Evolutionary conservation across 106 monocot genomes (phyloP).

Genomic region (Platanthera zijinensis): DNA sequence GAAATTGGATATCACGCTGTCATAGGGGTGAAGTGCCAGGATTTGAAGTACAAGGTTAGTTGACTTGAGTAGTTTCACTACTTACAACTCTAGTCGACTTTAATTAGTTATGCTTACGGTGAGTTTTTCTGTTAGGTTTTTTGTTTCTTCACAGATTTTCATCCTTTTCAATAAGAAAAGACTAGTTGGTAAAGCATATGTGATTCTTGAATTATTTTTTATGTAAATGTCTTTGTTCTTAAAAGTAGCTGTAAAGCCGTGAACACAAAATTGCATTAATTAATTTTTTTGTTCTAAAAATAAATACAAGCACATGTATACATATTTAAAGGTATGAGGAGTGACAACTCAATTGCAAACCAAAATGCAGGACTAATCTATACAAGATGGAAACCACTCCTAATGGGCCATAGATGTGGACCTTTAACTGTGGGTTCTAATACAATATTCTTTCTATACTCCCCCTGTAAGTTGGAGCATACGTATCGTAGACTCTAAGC

Average conservation of each 20-base stretch:
- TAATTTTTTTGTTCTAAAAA: too few species aligned
- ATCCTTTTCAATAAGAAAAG: background rate
- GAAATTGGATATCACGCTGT: constrained; percentile 75
- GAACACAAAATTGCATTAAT: too few species aligned
- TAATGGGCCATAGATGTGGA: too few species aligned
- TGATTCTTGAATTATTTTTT: background rate
- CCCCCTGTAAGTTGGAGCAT: too few species aligned
- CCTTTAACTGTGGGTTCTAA: too few species aligned
- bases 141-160: background rate
- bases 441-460: too few species aligned
- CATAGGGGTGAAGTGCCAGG: constrained; percentile 84
- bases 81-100: constrained; percentile 44
- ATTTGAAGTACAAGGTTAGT: constrained; percentile 83
- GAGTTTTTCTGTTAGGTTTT: background rate
- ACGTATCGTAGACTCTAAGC: too few species aligned
- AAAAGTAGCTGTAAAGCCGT: background rate
- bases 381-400: too few species aligned
- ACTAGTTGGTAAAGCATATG: background rate
- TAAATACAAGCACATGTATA: too few species aligned
- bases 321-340: too few species aligned
- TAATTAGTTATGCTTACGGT: background rate
- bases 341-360: too few species aligned
- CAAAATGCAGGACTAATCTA: too few species aligned
- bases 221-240: background rate
- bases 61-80: background rate